Conservation (phyloP, 2,329 filamentous ascomycete genomes). For the Mariannaea elegans region DNA sequence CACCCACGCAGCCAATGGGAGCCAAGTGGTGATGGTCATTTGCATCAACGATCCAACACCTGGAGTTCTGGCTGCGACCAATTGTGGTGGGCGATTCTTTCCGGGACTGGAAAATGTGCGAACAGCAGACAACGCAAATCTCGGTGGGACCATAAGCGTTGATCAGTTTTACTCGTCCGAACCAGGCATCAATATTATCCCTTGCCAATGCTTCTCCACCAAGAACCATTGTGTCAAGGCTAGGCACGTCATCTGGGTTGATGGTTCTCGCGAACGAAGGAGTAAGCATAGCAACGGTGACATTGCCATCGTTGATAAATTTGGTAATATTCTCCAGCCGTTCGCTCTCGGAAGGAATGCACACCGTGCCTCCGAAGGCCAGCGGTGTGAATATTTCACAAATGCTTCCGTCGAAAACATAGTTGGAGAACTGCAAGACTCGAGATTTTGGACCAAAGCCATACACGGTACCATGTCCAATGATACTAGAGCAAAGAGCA, state of each 20-base stretch:
- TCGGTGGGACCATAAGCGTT: slow-evolving; percentile 34
- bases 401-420: slow-evolving; percentile 17
- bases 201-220: slow-evolving; percentile 22
- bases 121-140: slow-evolving; percentile 3
- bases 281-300: not conserved
- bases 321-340: not conserved
- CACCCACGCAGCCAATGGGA: slow-evolving; percentile 30
- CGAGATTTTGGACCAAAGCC: slow-evolving; percentile 10
- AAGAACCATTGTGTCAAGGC: slow-evolving; percentile 17
- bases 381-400: slow-evolving; percentile 18
- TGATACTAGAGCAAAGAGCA: slow-evolving; percentile 23
- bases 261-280: slow-evolving; percentile 3
- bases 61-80: slow-evolving; percentile 3
- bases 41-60: slow-evolving; percentile 37
- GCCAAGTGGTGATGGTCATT: slow-evolving; percentile 32
- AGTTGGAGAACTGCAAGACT: no score
- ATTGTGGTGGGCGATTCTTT: slow-evolving; percentile 10
- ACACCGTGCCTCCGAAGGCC: slow-evolving; percentile 19
- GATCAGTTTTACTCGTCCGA: slow-evolving; percentile 13
- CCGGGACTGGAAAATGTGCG: not conserved
- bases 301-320: slow-evolving; percentile 7
- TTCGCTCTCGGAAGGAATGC: no score
- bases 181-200: slow-evolving; percentile 28
- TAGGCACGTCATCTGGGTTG: not conserved
- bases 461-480: slow-evolving; percentile 2